These are phyloP conservation scores for Peterozyma toletana DNA, from an alignment of 805 yeast genomes.

Conservation along the genomic window DNA sequence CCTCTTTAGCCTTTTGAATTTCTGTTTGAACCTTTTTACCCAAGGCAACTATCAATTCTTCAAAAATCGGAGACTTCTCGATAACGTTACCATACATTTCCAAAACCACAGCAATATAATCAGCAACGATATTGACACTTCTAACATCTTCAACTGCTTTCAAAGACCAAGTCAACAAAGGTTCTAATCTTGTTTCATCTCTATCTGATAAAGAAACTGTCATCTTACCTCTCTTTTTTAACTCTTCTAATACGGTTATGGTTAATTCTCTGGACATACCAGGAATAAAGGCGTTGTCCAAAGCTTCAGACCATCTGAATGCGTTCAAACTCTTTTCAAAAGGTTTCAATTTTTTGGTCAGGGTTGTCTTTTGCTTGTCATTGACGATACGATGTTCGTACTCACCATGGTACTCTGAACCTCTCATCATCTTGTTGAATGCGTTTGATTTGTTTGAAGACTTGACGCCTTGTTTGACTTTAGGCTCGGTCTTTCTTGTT, in stretches of 20 bases:
- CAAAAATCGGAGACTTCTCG: slow-evolving; percentile 70
- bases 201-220: slow-evolving; percentile 73
- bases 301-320: slow-evolving; percentile 89
- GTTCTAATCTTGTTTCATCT: slow-evolving; percentile 77
- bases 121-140: slow-evolving; percentile 55
- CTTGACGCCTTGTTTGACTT: slow-evolving; percentile 42
- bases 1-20: slow-evolving; percentile 75
- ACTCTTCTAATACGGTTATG: slow-evolving; percentile 75
- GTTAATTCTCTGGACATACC: slow-evolving; percentile 80
- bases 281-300: slow-evolving; percentile 75
- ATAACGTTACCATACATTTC: slow-evolving; percentile 73
- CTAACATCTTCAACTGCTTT: slow-evolving; percentile 75
- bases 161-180: slow-evolving; percentile 77
- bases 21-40: slow-evolving; percentile 59
- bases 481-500: slow-evolving; percentile 70
- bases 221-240: slow-evolving; percentile 84
- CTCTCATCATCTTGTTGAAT: slow-evolving; percentile 79
- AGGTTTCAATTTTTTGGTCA: slow-evolving; percentile 58
- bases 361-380: slow-evolving; percentile 39
- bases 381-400: slow-evolving; percentile 67
- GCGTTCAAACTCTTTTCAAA: slow-evolving; percentile 81
- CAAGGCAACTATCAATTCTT: slow-evolving; percentile 59
- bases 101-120: slow-evolving; percentile 57
- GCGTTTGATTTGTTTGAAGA: slow-evolving; percentile 46
- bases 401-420: slow-evolving; percentile 87